A percentile compares a stretch with the other conserved stretches of the same genome.
Conservation (phyloP, 345 rosid species). For the Sapria himalayana region DNA sequence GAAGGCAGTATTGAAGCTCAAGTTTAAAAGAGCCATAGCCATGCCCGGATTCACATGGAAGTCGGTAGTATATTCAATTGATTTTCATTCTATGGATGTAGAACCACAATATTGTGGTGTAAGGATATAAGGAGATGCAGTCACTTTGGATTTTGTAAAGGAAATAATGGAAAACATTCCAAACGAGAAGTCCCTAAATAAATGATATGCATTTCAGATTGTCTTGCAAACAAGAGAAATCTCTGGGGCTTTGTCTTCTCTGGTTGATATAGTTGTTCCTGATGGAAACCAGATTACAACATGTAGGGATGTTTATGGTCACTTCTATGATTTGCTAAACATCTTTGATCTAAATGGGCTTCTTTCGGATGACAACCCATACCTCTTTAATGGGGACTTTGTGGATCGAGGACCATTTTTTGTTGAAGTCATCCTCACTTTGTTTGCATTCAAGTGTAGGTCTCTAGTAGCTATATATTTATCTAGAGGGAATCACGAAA, state of each 20-base stretch:
- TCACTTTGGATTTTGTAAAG: constrained; percentile 78
- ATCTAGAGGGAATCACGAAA: constrained; percentile 95
- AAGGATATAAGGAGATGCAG: constrained; percentile 67
- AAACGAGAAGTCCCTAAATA: constrained; percentile 72
- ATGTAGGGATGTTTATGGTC: constrained; percentile 98
- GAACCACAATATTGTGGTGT: constrained; percentile 94
- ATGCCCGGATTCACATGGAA: too few species aligned
- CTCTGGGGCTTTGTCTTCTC: constrained; percentile 51
- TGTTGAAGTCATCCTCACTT: constrained; percentile 72
- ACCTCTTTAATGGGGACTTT: constrained; percentile 89
- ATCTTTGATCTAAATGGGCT: constrained; percentile 93
- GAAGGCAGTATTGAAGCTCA: too few species aligned
- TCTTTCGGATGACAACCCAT: constrained; percentile 91
- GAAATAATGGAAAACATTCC: constrained; percentile 88
- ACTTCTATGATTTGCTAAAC: constrained; percentile 85
- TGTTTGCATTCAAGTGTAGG: constrained; percentile 93
- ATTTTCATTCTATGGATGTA: too few species aligned
- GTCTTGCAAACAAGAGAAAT: constrained; percentile 75
- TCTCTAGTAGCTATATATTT: constrained; percentile 80
- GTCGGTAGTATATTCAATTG: too few species aligned
- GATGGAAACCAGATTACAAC: constrained; percentile 59
- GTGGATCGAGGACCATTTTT: constrained; percentile 98
- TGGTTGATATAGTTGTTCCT: constrained; percentile 63
- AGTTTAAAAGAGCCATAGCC: too few species aligned
- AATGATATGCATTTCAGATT: constrained; percentile 76